phyloP scores from a whole-genome alignment of 2,329 filamentous ascomycete genomes.

The Cryphonectria parasitica region DNA sequence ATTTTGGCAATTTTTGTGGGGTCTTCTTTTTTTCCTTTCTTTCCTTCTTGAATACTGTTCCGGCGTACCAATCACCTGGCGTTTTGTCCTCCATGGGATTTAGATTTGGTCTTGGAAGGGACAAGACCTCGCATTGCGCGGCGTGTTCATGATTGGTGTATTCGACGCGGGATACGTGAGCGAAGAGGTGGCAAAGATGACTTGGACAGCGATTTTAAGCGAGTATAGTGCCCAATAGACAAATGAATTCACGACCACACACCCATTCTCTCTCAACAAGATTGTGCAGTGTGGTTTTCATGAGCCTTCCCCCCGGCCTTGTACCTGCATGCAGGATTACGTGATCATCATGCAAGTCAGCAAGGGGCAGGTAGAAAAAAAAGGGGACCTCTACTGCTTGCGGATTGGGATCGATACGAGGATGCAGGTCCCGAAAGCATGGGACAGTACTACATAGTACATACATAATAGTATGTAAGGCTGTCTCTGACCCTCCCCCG shows the following conservation, averaged over 20 bases:
- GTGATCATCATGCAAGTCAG: background rate
- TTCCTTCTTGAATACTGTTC: background rate
- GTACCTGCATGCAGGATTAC: background rate
- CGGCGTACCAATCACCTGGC: background rate
- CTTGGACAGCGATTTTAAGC: background rate
- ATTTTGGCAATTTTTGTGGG: background rate
- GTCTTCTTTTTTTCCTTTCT: background rate
- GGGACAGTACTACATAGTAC: background rate
- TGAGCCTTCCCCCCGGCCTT: background rate
- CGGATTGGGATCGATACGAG: conserved; percentile 8
- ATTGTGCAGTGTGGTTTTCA: no score
- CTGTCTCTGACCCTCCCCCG: background rate
- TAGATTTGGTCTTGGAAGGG: background rate
- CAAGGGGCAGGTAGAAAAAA: background rate
- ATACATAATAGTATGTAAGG: background rate
- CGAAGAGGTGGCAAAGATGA: no score
- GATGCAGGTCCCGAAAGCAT: conserved; percentile 5
- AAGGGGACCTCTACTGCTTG: background rate
- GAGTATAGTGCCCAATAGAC: background rate
- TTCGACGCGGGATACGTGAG: background rate
- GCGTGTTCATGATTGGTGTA: background rate
- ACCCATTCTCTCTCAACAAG: background rate
- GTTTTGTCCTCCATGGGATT: background rate
- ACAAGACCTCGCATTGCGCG: background rate
- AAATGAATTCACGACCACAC: background rate